Evolutionary conservation across 352 stramenopile species (phyloP), one percentile per base, ranked within the genome.

Genomic region (Salisapilia sapeloensis): DNA sequence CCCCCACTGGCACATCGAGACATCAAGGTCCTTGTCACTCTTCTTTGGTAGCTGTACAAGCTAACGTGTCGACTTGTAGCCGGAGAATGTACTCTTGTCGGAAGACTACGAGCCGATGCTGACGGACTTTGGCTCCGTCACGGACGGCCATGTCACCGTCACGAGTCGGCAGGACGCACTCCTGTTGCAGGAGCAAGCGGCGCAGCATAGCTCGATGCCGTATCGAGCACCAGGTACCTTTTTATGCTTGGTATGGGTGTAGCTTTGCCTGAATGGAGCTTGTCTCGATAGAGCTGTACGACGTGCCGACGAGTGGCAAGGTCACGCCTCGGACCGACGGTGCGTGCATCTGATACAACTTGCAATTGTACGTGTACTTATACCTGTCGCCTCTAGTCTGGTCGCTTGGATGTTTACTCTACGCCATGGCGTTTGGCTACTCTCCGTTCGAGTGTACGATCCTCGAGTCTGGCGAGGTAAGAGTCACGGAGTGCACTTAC

Each of bases 381-480:
- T 25, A 30, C n/a, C 11, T 38, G 4, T 43, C 5, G 17, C 24
- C n/a, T 24, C 27, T 20, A 78, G 77, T 94, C 3, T 94, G 77
- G 77, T 87, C 72, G 7, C 56, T 94, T n/a, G 80, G 80, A 4
- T 92, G 76, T 41, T 50, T 92, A 24, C 48, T 94, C 17, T 94
- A 78, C 44, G 67, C 77, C 17, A 83, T 92, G 57, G 70, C 71
- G 24, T 92, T 92, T 42, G 80, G 80, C 4, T 92, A 91, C 43
- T 90, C 71, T 23, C 80, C 80, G 8, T 92, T 91, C 29, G 80
- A 94, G 43, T 87, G 77, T 44, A 59, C 80, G 27, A 89, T 92
- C 48, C 56, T 59, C 27, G 65, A 79, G 35, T 57, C 42, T 24
- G 72, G 65, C 33, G 62, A 67, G 12, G 47, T 84, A 38, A 50